A percentile compares a stretch with the other conserved stretches of the same genome.
These are phyloP conservation scores for Acanthamoeba castellanii DNA, from an alignment of 208 protist genomes.

Conservation along the genomic window DNA sequence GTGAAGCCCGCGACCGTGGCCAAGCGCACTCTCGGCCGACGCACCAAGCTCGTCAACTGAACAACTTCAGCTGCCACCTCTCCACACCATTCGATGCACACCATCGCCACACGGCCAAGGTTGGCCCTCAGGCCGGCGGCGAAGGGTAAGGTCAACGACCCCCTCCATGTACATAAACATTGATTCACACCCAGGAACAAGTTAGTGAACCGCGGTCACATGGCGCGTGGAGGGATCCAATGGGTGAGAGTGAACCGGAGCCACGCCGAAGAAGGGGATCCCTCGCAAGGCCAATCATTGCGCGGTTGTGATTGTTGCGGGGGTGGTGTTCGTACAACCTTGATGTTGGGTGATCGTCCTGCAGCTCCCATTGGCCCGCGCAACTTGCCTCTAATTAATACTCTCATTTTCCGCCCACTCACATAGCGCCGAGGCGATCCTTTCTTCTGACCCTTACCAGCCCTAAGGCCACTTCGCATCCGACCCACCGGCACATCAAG, in stretches of 20 bases:
- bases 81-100: too few relatives aligned
- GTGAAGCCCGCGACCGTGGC: background rate
- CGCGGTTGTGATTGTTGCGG: too few relatives aligned
- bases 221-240: too few relatives aligned
- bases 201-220: too few relatives aligned
- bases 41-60: slow-evolving; percentile 11
- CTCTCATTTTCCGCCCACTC: background rate
- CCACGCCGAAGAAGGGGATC: too few relatives aligned
- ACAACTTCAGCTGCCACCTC: background rate
- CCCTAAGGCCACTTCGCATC: background rate
- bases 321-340: too few relatives aligned
- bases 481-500: too few relatives aligned
- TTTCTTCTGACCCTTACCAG: background rate
- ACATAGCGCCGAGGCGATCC: background rate
- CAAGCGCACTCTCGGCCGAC: slow-evolving; percentile 24
- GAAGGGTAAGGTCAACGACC: background rate
- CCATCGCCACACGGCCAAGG: too few relatives aligned
- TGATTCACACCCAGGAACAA: too few relatives aligned
- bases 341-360: too few relatives aligned
- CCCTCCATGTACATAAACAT: background rate
- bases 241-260: too few relatives aligned
- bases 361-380: background rate
- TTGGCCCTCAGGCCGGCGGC: background rate
- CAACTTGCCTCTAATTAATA: background rate
- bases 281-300: too few relatives aligned